These are phyloP conservation scores for Colletotrichum ledebouriae DNA, from an alignment of 2,329 filamentous ascomycete genomes.

Conservation along the genomic window DNA sequence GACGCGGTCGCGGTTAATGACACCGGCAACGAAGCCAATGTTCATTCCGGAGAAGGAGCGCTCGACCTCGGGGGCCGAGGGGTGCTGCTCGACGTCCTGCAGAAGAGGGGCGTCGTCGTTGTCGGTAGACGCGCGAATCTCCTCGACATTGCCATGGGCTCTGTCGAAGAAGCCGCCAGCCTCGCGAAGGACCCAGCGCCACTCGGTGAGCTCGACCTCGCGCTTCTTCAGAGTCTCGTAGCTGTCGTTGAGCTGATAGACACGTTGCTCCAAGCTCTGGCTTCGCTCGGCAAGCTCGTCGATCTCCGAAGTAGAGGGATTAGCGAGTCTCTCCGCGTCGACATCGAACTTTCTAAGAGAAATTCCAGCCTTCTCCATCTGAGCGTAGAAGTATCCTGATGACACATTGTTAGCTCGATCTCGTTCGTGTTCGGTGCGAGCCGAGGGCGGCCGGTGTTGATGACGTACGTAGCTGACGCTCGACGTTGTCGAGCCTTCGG, in stretches of 20 bases:
- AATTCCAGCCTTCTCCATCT: slow-evolving; percentile 95
- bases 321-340: slow-evolving; percentile 86
- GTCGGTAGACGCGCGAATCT: slow-evolving; percentile 91
- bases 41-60: slow-evolving; percentile 97
- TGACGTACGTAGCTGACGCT: slow-evolving; percentile 91
- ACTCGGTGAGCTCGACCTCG: slow-evolving; percentile 96
- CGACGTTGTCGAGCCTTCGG: slow-evolving; percentile 95
- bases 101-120: slow-evolving; percentile 94
- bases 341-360: slow-evolving; percentile 91
- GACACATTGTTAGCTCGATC: slow-evolving; percentile 48
- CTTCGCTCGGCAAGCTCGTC: slow-evolving; percentile 94
- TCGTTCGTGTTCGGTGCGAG: slow-evolving; percentile 15
- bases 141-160: slow-evolving; percentile 95
- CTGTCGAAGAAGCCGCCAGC: slow-evolving; percentile 98
- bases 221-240: slow-evolving; percentile 99
- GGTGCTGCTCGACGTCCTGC: slow-evolving; percentile 90
- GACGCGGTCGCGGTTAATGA: slow-evolving; percentile 92
- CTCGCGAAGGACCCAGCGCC: slow-evolving; percentile 97
- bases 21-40: slow-evolving; percentile 97
- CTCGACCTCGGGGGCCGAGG: slow-evolving; percentile 75
- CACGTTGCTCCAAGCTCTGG: slow-evolving; percentile 90
- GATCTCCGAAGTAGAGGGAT: slow-evolving; percentile 93
- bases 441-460: slow-evolving; percentile 21
- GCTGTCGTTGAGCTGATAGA: slow-evolving; percentile 94
- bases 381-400: slow-evolving; percentile 89